Percentiles rank a stretch among this genome's conserved stretches.
phyloP scores from a whole-genome alignment of 106 monocot genomes.

The Dendrobium nobile region DNA sequence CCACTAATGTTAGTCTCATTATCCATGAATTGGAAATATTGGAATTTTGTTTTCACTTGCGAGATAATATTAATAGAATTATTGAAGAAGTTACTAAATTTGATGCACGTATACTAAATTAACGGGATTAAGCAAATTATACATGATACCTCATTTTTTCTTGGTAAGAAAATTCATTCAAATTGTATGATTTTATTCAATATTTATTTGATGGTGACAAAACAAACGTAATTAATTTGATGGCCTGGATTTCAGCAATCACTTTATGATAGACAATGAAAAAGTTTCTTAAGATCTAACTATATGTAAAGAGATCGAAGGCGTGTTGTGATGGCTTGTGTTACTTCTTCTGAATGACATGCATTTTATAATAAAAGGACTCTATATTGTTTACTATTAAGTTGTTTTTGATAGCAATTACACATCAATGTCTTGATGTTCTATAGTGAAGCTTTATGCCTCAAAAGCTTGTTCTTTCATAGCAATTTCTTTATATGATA shows the following conservation, averaged over 20 bases:
- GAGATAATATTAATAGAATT: neutral
- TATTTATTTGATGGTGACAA: neutral
- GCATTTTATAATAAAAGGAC: neutral
- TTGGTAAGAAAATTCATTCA: neutral
- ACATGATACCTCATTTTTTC: neutral
- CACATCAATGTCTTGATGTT: neutral
- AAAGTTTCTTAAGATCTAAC: neutral
- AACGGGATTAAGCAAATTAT: neutral
- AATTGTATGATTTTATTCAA: neutral
- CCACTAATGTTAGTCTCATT: too few relatives aligned
- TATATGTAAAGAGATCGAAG: neutral
- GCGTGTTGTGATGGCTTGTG: neutral
- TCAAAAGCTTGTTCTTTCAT: neutral
- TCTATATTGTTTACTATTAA: neutral
- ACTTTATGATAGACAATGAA: neutral
- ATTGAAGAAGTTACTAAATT: neutral
- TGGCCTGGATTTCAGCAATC: neutral
- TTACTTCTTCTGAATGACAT: neutral
- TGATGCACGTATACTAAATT: neutral
- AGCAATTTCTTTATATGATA: neutral
- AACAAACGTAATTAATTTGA: neutral
- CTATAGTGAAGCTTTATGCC: neutral
- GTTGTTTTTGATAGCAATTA: neutral
- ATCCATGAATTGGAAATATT: neutral
- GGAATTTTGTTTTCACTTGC: neutral